Base-by-base conservation (phyloP, 2,329 filamentous ascomycete genomes). In the Penicillium sp. region DNA sequence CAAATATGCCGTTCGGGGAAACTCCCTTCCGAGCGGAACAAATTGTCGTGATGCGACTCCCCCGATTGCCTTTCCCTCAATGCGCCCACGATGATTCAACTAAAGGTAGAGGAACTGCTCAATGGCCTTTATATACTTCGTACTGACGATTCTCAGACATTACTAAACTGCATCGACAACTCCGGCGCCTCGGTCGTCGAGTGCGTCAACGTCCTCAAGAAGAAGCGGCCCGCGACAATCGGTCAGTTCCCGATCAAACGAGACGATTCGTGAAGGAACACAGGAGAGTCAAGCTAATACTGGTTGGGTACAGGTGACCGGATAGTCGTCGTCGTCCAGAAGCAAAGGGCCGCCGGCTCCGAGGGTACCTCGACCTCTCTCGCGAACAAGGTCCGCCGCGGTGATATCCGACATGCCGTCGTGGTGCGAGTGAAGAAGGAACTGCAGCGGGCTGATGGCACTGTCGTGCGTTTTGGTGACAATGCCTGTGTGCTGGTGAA, bases 141-240 rank as follows among this genome's bases (percentile, higher is more conserved):
- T 38, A 27, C 35, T 56, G n/a, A 53, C 32, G 11, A 1, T 5
- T 10, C 14, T 20, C 59, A 96, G 93, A 87, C 90, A 68, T 89
- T 98, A 82, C 81, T 98, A 63, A 96, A 93, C 75, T 97, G 93
- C 84, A 97, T 98, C 82, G 93, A 98, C 85, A 98, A 96, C 78
- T 97, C 93, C 57, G 93, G 93, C 68, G 93, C 93, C 60, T 90
- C 93, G 62, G 79, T 98, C 58, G 93, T 97, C 74, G 93, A 98
- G 76, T 98, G 93, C 75, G 87, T 86, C 69, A 86, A 91, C 68
- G 86, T 97, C 54, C 77, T 98, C 63, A 88, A 88, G 65, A 93
- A 91, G 75, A 95, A 96, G 76, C 82, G 85, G 40, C 63, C 70
- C 63, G 93, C 91, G 50, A 85, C 84, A 65, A 90, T 98, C 65